Evolutionary conservation across 176 grass and related monocot genomes (phyloP).

Genomic region (Bolboschoenus planiculmis): DNA sequence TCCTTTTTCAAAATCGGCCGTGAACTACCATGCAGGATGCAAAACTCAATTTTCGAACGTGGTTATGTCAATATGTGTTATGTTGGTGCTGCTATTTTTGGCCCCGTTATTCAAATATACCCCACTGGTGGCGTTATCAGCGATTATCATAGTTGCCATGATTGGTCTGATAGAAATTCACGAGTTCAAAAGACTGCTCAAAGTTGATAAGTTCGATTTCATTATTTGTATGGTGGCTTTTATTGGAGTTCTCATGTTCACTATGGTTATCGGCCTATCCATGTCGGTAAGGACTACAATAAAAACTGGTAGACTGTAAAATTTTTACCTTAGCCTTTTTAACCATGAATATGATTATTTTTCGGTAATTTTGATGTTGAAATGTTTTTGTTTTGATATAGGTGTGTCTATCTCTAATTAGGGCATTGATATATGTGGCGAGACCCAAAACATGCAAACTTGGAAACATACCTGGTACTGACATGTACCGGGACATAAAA

Average conservation of each 20-base stretch:
- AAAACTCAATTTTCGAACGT: conserved; percentile 82
- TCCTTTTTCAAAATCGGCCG: conserved; percentile 93
- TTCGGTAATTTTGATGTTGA: neutral
- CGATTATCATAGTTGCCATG: conserved; percentile 93
- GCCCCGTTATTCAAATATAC: conserved; percentile 93
- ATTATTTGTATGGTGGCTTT: conserved; percentile 82
- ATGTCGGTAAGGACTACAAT: conserved; percentile 46
- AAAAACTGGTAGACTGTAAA: neutral
- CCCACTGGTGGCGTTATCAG: conserved; percentile 66
- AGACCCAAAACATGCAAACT: conserved; percentile 73
- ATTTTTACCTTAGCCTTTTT: neutral
- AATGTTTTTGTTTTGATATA: conserved; percentile 21
- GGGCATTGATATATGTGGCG: conserved; percentile 70
- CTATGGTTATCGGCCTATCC: conserved; percentile 74
- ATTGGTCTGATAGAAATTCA: conserved; percentile 74
- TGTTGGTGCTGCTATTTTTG: conserved; percentile 90
- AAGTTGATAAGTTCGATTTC: conserved; percentile 97
- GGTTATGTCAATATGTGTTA: conserved; percentile 84
- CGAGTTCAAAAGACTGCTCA: conserved; percentile 67
- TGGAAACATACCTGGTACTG: conserved; percentile 53
- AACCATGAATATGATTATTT: neutral
- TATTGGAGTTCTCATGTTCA: conserved; percentile 75
- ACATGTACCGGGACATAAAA: conserved; percentile 50
- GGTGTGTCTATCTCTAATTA: conserved; percentile 63
- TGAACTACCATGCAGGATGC: conserved; percentile 93